Conservation (phyloP, 305 asterid genomes). For the Solanum hybrid region DNA sequence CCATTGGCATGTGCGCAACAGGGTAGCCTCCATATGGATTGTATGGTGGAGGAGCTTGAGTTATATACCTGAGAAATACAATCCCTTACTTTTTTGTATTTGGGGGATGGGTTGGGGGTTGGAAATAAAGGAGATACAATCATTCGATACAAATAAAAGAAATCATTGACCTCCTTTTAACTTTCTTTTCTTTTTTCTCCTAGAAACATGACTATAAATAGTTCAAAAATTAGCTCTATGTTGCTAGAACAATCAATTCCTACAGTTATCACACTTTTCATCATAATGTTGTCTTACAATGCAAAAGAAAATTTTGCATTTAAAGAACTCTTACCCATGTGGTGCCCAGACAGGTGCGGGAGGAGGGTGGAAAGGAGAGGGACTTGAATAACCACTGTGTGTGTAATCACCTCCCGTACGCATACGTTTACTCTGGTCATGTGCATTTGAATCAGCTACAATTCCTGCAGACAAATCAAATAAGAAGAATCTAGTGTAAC, state of each 20-base stretch:
- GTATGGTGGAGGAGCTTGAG: conserved; percentile 92
- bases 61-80: conserved; percentile 59
- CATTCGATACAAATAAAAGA: not conserved
- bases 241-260: not conserved
- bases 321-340: conserved; percentile 49
- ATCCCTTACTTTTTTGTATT: not conserved
- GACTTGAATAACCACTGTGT: conserved; percentile 66
- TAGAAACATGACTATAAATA: not conserved
- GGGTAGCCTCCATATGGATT: conserved; percentile 93
- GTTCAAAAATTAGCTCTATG: not conserved
- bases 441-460: conserved; percentile 68
- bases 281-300: not conserved
- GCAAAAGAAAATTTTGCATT: not conserved
- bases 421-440: conserved; percentile 94
- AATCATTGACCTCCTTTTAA: not conserved
- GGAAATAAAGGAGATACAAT: not conserved
- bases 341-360: conserved; percentile 91
- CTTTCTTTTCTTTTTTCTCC: not conserved
- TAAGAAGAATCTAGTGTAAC: not conserved
- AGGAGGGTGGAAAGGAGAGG: conserved; percentile 96
- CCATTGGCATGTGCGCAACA: conserved; percentile 78
- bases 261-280: no score
- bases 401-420: conserved; percentile 93
- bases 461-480: conserved; percentile 37
- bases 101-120: not conserved